A percentile compares a stretch with the other conserved stretches of the same genome.
Evolutionary conservation across 148 eudicot species (phyloP).

Genomic region (Spergularia bocconei): DNA sequence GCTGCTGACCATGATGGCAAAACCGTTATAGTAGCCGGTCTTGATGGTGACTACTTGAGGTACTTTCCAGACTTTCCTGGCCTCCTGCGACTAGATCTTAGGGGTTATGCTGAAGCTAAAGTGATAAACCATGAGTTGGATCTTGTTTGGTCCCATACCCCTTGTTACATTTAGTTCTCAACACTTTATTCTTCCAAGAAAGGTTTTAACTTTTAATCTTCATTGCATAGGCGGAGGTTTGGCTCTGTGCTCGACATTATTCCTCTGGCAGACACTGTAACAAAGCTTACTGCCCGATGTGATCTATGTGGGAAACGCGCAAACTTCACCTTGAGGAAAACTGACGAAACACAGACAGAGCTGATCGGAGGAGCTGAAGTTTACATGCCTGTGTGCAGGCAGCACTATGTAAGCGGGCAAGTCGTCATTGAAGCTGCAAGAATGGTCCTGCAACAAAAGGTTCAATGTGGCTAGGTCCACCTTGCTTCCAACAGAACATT

Average conservation of each 20-base stretch:
- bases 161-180: no score
- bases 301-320: constrained; percentile 87
- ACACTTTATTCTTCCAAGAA: no score
- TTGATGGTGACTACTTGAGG: constrained; percentile 94
- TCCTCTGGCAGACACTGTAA: constrained; percentile 87
- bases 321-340: constrained; percentile 82
- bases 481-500: background rate
- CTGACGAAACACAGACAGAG: constrained; percentile 73
- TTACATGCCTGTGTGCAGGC: constrained; percentile 96
- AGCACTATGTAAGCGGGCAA: constrained; percentile 86
- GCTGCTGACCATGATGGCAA: constrained; percentile 93
- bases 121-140: no score
- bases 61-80: constrained; percentile 18
- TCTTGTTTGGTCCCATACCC: no score
- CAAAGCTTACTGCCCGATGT: constrained; percentile 79
- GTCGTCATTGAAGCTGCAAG: constrained; percentile 66
- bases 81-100: background rate
- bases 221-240: constrained; percentile 66
- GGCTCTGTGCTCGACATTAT: constrained; percentile 87
- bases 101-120: no score
- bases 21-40: constrained; percentile 82
- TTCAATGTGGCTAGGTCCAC: constrained; percentile 41
- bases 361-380: constrained; percentile 90
- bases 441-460: constrained; percentile 53
- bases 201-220: background rate